Evolutionary conservation across 176 grass and related monocot species (phyloP).

Genomic region (bread wheat (Triticum aestivum)): IWGSC_CS_RefSeq_v2.1 NC_057804.1:36762511-36763010

Average conservation of each 20-base stretch:
- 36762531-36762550: neutral
- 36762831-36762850: neutral
- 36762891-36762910: neutral
- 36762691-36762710: neutral
- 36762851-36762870: neutral
- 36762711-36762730: slow-evolving; percentile 15
- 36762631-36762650: slow-evolving; percentile 4
- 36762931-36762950: neutral
- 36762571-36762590: neutral
- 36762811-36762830: neutral
- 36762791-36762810: slow-evolving; percentile 5
- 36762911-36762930: slow-evolving; percentile 10
- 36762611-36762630: neutral
- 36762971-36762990: neutral
- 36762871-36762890: neutral
- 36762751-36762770: slow-evolving; percentile 20
- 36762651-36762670: slow-evolving; percentile 1
- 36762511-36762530: neutral
- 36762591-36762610: neutral
- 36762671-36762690: slow-evolving; percentile 9
- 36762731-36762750: neutral
- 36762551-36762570: neutral
- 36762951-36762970: neutral
- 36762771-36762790: neutral
- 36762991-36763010: neutral